Evolutionary conservation across 805 yeast species (phyloP).

Genomic region (Saturnispora zaruensis): DNA sequence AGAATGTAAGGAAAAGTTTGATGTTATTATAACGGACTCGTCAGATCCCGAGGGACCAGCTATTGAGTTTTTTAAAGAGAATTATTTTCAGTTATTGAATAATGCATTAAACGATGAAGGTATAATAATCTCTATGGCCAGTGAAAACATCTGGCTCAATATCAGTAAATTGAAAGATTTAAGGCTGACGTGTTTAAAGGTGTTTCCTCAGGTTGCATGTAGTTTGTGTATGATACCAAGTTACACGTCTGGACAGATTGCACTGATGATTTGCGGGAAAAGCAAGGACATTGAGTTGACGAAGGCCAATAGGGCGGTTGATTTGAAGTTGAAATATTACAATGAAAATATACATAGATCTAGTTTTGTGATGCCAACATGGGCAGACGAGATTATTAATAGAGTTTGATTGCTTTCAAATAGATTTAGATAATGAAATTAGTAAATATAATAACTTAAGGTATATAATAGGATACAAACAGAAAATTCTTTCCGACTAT

Average conservation of each 20-base stretch:
- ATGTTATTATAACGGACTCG: slow-evolving; percentile 84
- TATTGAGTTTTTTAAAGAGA: slow-evolving; percentile 72
- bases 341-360: slow-evolving; percentile 57
- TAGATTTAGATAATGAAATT: too few species aligned
- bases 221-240: slow-evolving; percentile 80
- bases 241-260: slow-evolving; percentile 83
- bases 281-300: slow-evolving; percentile 38
- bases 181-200: slow-evolving; percentile 39
- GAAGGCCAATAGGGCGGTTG: slow-evolving; percentile 49
- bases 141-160: slow-evolving; percentile 74
- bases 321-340: slow-evolving; percentile 51
- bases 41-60: slow-evolving; percentile 96
- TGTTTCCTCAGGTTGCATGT: slow-evolving; percentile 55
- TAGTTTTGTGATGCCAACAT: slow-evolving; percentile 69
- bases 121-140: slow-evolving; percentile 68
- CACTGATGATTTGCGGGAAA: slow-evolving; percentile 64
- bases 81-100: slow-evolving; percentile 60
- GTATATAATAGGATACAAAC: too few species aligned
- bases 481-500: too few species aligned
- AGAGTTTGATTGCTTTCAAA: background rate
- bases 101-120: slow-evolving; percentile 56
- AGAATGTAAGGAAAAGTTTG: slow-evolving; percentile 44
- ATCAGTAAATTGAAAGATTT: slow-evolving; percentile 42
- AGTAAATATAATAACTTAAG: too few species aligned
- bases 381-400: slow-evolving; percentile 43